phyloP scores from a whole-genome alignment of 1,284 basidiomycete species.

The Pisolithus thermaeus region DNA sequence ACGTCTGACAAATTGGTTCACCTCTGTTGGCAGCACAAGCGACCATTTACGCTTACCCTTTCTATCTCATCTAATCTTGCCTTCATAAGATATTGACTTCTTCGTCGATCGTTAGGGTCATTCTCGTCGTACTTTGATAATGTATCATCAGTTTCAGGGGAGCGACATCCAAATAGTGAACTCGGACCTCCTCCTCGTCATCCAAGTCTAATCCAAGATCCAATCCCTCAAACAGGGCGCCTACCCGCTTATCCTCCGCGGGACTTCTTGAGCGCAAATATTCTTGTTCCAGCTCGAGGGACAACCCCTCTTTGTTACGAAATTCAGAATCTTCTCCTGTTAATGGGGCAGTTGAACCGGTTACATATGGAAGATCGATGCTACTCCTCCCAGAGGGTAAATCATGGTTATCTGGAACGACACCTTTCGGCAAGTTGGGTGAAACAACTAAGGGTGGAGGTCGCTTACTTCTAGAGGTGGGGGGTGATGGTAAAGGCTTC shows the following conservation, averaged over 20 bases:
- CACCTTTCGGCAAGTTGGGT: slow-evolving; percentile 24
- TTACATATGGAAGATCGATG: slow-evolving; percentile 28
- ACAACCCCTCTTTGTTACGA: slow-evolving; percentile 21
- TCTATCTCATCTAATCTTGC: slow-evolving; percentile 72
- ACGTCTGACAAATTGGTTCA: slow-evolving; percentile 36
- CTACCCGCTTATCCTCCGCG: slow-evolving; percentile 53
- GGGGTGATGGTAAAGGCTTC: slow-evolving; percentile 27
- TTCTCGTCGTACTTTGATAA: slow-evolving; percentile 50
- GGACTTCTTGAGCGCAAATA: slow-evolving; percentile 39
- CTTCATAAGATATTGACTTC: slow-evolving; percentile 65
- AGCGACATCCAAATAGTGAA: slow-evolving; percentile 1
- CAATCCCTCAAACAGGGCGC: slow-evolving; percentile 65
- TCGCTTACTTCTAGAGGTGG: slow-evolving; percentile 23
- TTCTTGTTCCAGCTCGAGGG: slow-evolving; percentile 28
- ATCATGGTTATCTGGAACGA: slow-evolving; percentile 8
- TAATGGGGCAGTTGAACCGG: not conserved
- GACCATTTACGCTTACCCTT: slow-evolving; percentile 37
- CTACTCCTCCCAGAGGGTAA: slow-evolving; percentile 3
- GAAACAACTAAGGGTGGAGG: slow-evolving; percentile 47
- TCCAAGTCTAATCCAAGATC: slow-evolving; percentile 58
- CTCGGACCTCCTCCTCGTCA: slow-evolving; percentile 20
- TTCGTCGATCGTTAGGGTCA: slow-evolving; percentile 64
- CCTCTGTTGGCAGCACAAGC: slow-evolving; percentile 5
- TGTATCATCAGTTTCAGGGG: slow-evolving; percentile 9
- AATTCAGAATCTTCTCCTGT: slow-evolving; percentile 9